Percentiles rank a stretch among this genome's conserved stretches.
These are phyloP conservation scores for Coprinellus micaceus DNA, from an alignment of 768 basidiomycete species.

Conservation along the genomic window DNA sequence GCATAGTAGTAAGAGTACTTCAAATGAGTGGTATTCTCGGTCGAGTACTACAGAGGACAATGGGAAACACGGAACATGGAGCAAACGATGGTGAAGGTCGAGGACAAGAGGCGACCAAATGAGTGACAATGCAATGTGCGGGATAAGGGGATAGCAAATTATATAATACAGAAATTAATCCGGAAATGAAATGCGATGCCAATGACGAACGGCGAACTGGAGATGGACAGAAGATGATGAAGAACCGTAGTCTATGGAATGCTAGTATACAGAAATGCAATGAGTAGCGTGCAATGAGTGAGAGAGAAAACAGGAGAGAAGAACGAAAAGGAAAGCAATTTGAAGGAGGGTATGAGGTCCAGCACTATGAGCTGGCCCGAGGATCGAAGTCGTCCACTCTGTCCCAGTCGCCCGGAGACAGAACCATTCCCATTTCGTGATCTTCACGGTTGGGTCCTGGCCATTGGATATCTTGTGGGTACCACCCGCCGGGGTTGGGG, in stretches of 20 bases:
- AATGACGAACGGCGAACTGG: not conserved
- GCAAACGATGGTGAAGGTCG: not conserved
- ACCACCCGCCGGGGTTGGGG: not conserved
- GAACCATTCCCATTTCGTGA: not conserved
- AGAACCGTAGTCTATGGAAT: slow-evolving; percentile 3
- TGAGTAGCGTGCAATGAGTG: not conserved
- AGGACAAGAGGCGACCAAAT: not conserved
- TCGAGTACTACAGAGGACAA: not conserved
- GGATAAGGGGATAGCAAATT: slow-evolving; percentile 2
- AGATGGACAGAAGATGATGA: not conserved
- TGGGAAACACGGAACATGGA: not conserved
- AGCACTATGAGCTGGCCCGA: not conserved
- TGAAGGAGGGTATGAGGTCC: not conserved
- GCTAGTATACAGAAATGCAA: slow-evolving; percentile 5
- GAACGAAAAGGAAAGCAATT: not conserved
- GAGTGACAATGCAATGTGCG: not conserved
- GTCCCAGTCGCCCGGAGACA: not conserved
- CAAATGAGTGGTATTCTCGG: too few relatives aligned
- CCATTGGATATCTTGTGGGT: not conserved
- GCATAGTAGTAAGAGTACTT: too few relatives aligned
- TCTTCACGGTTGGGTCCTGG: not conserved
- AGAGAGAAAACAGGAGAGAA: not conserved
- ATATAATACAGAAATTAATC: not conserved
- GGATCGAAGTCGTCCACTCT: not conserved
- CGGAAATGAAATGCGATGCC: not conserved